phyloP scores from a whole-genome alignment of 805 yeast species.

The Candida pseudoglaebosa region DNA sequence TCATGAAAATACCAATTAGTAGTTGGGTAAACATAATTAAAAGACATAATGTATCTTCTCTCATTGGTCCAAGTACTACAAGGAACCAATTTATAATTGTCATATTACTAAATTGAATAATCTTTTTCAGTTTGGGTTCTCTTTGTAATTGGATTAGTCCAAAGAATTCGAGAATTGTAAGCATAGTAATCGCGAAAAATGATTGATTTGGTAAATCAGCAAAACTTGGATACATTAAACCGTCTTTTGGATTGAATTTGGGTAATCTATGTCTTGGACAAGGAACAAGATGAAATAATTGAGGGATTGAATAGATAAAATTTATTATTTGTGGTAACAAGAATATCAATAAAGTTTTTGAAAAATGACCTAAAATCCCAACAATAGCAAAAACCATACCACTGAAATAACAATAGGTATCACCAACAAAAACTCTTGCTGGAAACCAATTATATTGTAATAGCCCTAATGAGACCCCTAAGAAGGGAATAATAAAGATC shows the following conservation, averaged over 20 bases:
- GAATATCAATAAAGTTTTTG: conserved; percentile 83
- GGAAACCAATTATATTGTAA: conserved; percentile 86
- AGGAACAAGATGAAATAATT: conserved; percentile 77
- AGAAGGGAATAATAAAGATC: conserved; percentile 75
- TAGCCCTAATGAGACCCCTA: conserved; percentile 78
- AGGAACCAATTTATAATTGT: conserved; percentile 80
- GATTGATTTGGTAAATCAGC: conserved; percentile 29
- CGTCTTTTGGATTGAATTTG: conserved; percentile 59
- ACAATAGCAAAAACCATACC: conserved; percentile 99
- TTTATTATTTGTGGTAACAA: conserved; percentile 90
- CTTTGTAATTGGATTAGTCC: conserved; percentile 41
- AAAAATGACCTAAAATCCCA: conserved; percentile 93
- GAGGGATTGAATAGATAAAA: conserved; percentile 89
- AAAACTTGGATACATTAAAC: conserved; percentile 64
- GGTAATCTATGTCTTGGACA: conserved; percentile 97
- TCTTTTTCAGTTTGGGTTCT: conserved; percentile 15
- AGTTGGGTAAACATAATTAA: conserved; percentile 62
- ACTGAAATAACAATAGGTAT: conserved; percentile 94
- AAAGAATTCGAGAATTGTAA: conserved; percentile 40
- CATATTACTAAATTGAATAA: conserved; percentile 64
- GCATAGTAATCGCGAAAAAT: conserved; percentile 26
- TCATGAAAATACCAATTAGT: conserved; percentile 58
- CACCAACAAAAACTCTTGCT: conserved; percentile 92
- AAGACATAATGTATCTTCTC: conserved; percentile 74
- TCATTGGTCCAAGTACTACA: conserved; percentile 86